Conservation (phyloP, 805 yeast species). For the Candida bentonensis region DNA sequence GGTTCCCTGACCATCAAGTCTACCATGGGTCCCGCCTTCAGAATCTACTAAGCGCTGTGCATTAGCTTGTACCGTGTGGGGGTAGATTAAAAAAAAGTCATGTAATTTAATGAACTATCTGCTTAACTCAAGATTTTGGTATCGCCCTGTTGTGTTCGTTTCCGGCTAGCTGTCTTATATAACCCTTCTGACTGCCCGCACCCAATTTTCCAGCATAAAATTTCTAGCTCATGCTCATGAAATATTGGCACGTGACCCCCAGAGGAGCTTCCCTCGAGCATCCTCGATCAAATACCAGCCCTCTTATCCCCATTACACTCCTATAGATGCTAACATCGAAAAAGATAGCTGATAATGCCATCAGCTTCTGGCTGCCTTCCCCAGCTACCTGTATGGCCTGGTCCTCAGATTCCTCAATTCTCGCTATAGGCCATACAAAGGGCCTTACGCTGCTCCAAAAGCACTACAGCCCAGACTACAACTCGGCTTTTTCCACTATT, state of each 20-base stretch:
- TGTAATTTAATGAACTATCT: not conserved
- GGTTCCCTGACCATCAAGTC: slow-evolving; percentile 98
- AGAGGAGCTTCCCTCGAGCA: too few species aligned
- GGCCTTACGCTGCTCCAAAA: not conserved
- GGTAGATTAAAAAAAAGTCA: too few species aligned
- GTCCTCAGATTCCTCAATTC: not conserved
- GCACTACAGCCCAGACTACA: not conserved
- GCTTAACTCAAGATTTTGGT: too few species aligned
- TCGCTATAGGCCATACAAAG: not conserved
- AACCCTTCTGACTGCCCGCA: too few species aligned
- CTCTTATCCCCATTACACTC: not conserved
- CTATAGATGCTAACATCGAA: not conserved
- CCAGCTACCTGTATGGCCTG: not conserved
- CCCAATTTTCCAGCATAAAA: too few species aligned
- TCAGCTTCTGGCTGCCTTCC: not conserved
- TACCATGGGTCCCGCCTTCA: slow-evolving; percentile 99
- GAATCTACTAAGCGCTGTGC: slow-evolving; percentile 79
- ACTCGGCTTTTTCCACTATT: not conserved
- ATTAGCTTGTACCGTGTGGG: too few species aligned
- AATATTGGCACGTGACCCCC: too few species aligned
- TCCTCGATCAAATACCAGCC: too few species aligned
- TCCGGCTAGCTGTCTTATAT: too few species aligned
- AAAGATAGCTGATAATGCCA: not conserved
- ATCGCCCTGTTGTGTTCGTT: too few species aligned
- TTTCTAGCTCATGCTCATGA: too few species aligned